phyloP scores from a whole-genome alignment of 306 rosid genomes.

The Adenanthera pavonina region DNA sequence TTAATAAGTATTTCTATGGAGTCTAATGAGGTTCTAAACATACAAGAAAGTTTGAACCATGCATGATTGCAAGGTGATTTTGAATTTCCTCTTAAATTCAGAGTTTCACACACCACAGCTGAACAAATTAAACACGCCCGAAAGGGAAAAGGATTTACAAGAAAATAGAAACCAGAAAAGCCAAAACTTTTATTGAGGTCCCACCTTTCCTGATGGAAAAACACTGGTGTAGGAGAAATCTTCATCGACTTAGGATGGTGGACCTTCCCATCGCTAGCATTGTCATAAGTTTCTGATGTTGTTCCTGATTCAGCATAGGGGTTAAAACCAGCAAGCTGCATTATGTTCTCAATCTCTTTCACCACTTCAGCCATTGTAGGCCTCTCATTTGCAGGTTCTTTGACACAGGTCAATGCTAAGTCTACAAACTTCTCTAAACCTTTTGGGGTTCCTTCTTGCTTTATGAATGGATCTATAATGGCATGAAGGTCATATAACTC shows the following conservation, averaged over 20 bases:
- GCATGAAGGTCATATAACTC: conserved; percentile 41
- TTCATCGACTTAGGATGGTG: conserved; percentile 53
- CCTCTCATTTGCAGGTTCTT: conserved; percentile 55
- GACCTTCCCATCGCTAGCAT: conserved; percentile 28
- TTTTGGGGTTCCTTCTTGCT: conserved; percentile 36
- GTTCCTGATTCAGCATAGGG: conserved; percentile 51
- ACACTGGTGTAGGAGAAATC: background rate
- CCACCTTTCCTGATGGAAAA: conserved; percentile 9
- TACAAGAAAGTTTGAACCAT: background rate
- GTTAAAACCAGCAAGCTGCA: conserved; percentile 59
- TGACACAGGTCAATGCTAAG: conserved; percentile 64
- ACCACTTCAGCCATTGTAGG: conserved; percentile 73
- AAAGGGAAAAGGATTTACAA: background rate
- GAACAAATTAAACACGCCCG: background rate
- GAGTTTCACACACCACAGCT: background rate
- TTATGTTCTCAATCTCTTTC: conserved; percentile 66
- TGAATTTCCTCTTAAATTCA: background rate
- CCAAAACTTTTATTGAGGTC: conserved; percentile 1
- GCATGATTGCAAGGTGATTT: background rate
- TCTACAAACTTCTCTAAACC: conserved; percentile 67
- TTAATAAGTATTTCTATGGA: background rate
- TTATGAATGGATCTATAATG: conserved; percentile 57
- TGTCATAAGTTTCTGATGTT: conserved; percentile 52
- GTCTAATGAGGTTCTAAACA: background rate
- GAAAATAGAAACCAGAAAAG: background rate